Conservation (phyloP, 768 basidiomycete genomes). For the Tulasnella sp. region DNA sequence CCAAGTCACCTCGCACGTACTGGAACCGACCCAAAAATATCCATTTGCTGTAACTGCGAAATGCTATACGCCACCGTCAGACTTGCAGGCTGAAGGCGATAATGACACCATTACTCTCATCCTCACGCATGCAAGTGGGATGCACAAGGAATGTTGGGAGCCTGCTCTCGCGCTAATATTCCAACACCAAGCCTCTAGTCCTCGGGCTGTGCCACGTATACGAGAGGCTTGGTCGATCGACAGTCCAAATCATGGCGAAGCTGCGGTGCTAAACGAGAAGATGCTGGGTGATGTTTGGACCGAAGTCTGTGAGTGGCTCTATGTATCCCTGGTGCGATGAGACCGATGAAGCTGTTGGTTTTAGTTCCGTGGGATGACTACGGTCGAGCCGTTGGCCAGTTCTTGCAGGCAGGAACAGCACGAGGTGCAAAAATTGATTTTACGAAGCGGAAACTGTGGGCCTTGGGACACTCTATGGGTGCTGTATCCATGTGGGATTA, state of each 20-base stretch:
- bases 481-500: constrained; percentile 5
- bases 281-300: neutral
- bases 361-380: constrained; percentile 28
- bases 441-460: constrained; percentile 23
- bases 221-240: constrained; percentile 27
- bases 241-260: constrained; percentile 25
- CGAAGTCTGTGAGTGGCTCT: constrained; percentile 14
- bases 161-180: constrained; percentile 3
- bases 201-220: neutral
- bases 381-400: constrained; percentile 19
- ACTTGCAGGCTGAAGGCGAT: neutral
- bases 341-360: neutral
- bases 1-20: neutral
- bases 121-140: constrained; percentile 21
- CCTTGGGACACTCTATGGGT: constrained; percentile 28
- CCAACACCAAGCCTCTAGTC: neutral
- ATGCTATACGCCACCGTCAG: constrained; percentile 9
- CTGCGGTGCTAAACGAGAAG: constrained; percentile 22
- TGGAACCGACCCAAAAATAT: constrained; percentile 18
- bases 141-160: constrained; percentile 25
- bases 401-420: constrained; percentile 8
- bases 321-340: neutral
- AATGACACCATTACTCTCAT: constrained; percentile 11
- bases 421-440: constrained; percentile 14
- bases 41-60: constrained; percentile 23